Base-by-base conservation (phyloP, 345 rosid genomes). In the Eucalyptus curtisii region DNA sequence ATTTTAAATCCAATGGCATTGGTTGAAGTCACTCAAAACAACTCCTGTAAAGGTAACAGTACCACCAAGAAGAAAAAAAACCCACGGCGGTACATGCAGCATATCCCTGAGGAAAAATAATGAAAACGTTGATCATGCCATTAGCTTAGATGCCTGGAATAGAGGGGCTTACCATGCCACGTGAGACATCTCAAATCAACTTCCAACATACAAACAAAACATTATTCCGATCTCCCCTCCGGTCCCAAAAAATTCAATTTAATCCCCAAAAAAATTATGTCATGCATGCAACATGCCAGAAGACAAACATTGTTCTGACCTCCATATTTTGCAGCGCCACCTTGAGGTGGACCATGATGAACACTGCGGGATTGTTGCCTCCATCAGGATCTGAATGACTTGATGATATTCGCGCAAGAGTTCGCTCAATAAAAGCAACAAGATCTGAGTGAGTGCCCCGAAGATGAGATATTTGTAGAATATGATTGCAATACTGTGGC, bases 401-500 rank as follows among this genome's bases (percentile, higher is more conserved):
- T 10, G 96, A 95, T 59, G 99, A 97, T 91, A 94, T 94, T 92
- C 98, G 94, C 76, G 95, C 95, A 87, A 98, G 98, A 50, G 95
- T 96, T 68, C 95, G 93, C 86, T 98, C 99, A 88, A 98, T 96
- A 91, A 96, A 96, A 89, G 96, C 90, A 91, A 98, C 97, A 93
- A 98, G 93, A 89, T 98, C 99, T 10, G 96, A 87, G 91, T 96
- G 99, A 89, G 97, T 94, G 68, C 91, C 91, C 71, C 99, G 98
- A 88, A 98, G 92, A 92, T 98, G 98, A 90, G 99, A 98, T 92
- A 98, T 98, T 93, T 98, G 99, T 88, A 98, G 94, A 87, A 98
- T 97, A 90, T 97, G 99, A 91, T 97, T 96, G 94, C 99, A 98
- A 92, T 98, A 98, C 84, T 98, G 99, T 5, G 99, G 99, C 98